Percentiles rank a stretch among this genome's conserved stretches.
Conservation (phyloP, 2,329 filamentous ascomycete genomes). For the Epichloe festucae region DNA sequence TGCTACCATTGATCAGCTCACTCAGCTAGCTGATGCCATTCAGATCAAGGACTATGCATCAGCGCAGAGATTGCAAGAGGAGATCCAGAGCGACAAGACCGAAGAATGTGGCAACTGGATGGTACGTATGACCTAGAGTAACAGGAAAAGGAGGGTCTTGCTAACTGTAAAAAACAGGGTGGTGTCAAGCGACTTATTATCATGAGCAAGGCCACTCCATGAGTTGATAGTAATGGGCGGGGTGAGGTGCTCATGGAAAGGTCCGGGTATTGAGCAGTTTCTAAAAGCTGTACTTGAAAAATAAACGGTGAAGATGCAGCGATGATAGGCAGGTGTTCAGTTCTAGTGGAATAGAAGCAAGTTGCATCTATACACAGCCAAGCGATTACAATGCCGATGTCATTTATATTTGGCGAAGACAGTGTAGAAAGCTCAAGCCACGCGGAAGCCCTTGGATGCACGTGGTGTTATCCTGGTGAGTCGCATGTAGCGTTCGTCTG, state of each 20-base stretch:
- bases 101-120: conserved; percentile 81
- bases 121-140: conserved; percentile 37
- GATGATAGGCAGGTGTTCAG: background rate
- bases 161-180: conserved; percentile 41
- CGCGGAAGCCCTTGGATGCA: too few relatives aligned
- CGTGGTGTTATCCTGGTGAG: too few relatives aligned
- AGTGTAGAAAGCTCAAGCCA: too few relatives aligned
- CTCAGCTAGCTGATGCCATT: conserved; percentile 51
- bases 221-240: conserved; percentile 7
- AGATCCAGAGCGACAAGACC: conserved; percentile 63
- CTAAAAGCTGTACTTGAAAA: background rate
- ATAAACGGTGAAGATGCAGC: background rate
- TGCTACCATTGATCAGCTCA: conserved; percentile 58
- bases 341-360: background rate
- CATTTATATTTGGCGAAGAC: too few relatives aligned
- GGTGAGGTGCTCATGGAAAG: too few relatives aligned
- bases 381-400: too few relatives aligned
- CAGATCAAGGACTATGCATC: conserved; percentile 55
- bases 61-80: conserved; percentile 56
- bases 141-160: background rate
- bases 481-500: too few relatives aligned
- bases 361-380: background rate
- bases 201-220: conserved; percentile 67
- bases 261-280: background rate
- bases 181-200: conserved; percentile 65